Evolutionary conservation across 352 stramenopile genomes (phyloP).

Genomic region (Globisporangium splendens): DNA sequence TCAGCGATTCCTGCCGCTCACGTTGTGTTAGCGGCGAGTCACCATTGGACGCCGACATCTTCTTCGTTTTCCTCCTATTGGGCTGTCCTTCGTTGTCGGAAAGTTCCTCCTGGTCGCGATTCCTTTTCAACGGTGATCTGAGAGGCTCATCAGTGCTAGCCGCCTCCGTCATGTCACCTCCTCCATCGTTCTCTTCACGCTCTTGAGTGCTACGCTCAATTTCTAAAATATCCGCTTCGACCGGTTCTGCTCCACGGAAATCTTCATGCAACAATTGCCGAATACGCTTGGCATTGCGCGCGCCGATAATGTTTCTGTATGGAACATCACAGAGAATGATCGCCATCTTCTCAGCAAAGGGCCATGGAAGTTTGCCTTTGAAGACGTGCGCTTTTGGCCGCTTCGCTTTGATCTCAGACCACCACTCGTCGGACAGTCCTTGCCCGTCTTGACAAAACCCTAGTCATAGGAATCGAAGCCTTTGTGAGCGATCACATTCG

Average conservation of each 20-base stretch:
- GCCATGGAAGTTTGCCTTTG: slow-evolving; percentile 55
- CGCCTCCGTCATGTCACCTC: background rate
- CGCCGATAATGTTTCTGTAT: slow-evolving; percentile 13
- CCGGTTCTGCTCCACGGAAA: background rate
- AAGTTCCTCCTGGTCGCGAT: slow-evolving; percentile 4
- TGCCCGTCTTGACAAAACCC: background rate
- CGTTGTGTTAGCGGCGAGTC: background rate
- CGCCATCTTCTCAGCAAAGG: slow-evolving; percentile 42
- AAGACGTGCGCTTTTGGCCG: slow-evolving; percentile 51
- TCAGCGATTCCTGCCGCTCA: slow-evolving; percentile 17
- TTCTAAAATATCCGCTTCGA: background rate
- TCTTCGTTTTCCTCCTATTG: background rate
- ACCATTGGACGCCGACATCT: background rate
- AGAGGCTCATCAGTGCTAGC: background rate
- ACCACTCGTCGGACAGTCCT: slow-evolving; percentile 44
- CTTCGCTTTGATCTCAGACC: slow-evolving; percentile 32
- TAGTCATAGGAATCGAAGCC: background rate
- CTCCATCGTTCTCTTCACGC: slow-evolving; percentile 3
- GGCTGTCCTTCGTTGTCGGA: slow-evolving; percentile 15
- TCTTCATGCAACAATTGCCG: slow-evolving; percentile 18
- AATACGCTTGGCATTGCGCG: slow-evolving; percentile 18
- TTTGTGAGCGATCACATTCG: background rate
- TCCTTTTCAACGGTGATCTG: slow-evolving; percentile 3
- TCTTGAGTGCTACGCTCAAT: slow-evolving; percentile 5
- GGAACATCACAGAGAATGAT: slow-evolving; percentile 33